These are phyloP conservation scores for Globisporangium sylvaticum DNA, from an alignment of 352 stramenopile species.

Conservation along the genomic window DNA sequence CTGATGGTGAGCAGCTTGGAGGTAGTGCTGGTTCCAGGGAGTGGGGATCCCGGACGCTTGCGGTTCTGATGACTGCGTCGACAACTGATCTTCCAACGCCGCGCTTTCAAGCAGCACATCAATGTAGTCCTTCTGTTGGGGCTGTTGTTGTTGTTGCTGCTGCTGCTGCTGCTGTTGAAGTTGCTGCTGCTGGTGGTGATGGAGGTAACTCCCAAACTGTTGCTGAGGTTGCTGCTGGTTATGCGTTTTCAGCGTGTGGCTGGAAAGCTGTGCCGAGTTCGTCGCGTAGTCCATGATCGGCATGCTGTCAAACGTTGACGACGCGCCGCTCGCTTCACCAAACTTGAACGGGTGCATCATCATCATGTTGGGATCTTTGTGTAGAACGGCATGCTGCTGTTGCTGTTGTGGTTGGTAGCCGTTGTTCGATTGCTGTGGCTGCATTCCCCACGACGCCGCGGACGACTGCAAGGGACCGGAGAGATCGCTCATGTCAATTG, in stretches of 20 bases:
- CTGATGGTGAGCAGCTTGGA: neutral
- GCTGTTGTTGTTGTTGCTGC: slow-evolving; percentile 13
- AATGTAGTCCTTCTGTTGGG: slow-evolving; percentile 45
- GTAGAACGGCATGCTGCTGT: neutral
- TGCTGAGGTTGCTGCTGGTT: slow-evolving; percentile 19
- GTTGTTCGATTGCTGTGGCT: slow-evolving; percentile 6
- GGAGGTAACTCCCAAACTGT: neutral
- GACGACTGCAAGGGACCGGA: slow-evolving; percentile 11
- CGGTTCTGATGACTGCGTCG: slow-evolving; percentile 26
- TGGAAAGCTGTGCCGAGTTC: slow-evolving; percentile 14
- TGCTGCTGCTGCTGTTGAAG: slow-evolving; percentile 11
- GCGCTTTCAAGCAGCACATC: slow-evolving; percentile 59
- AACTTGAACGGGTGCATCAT: slow-evolving; percentile 34
- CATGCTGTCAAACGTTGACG: slow-evolving; percentile 16
- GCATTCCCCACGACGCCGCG: neutral
- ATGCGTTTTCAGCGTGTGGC: slow-evolving; percentile 17
- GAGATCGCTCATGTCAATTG: slow-evolving; percentile 21
- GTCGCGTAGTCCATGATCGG: slow-evolving; percentile 26
- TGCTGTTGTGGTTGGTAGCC: slow-evolving; percentile 7
- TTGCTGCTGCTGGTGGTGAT: slow-evolving; percentile 14
- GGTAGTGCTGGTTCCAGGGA: slow-evolving; percentile 5
- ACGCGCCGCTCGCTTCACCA: slow-evolving; percentile 10
- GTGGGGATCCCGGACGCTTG: slow-evolving; percentile 15
- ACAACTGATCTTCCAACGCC: slow-evolving; percentile 42
- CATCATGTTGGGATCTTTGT: slow-evolving; percentile 21